phyloP scores from a whole-genome alignment of 179 eudicot species.

The Drosera spatulata region DNA sequence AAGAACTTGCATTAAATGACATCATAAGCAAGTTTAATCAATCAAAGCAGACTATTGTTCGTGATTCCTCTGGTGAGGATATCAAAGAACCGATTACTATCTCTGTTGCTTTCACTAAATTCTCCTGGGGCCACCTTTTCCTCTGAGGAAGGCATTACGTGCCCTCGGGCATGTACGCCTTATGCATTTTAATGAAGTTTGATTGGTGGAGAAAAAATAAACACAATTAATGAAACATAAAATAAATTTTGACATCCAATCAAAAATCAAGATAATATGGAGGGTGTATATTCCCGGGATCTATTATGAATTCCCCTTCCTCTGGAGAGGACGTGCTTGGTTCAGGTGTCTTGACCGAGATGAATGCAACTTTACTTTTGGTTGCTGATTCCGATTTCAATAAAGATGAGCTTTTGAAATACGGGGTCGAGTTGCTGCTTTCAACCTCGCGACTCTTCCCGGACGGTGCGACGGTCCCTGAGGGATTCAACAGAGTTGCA shows the following conservation, averaged over 20 bases:
- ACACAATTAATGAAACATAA: too few species aligned
- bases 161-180: too few species aligned
- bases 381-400: constrained; percentile 9
- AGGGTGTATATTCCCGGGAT: too few species aligned
- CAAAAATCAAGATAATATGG: too few species aligned
- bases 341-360: constrained; percentile 40
- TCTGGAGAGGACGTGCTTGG: neutral
- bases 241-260: too few species aligned
- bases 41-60: constrained; percentile 32
- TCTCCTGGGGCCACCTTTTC: too few species aligned
- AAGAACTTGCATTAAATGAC: too few species aligned
- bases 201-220: too few species aligned
- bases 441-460: constrained; percentile 4
- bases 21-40: neutral
- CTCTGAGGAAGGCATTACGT: too few species aligned
- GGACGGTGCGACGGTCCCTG: constrained; percentile 11
- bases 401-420: constrained; percentile 15
- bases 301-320: too few species aligned
- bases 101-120: constrained; percentile 11
- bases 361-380: constrained; percentile 49
- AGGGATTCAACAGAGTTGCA: constrained; percentile 6
- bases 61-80: constrained; percentile 28
- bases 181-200: too few species aligned
- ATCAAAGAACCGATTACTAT: constrained; percentile 32
- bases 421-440: neutral